Percentiles rank a stretch among this genome's conserved stretches.
These are phyloP conservation scores for Sparassis latifolia DNA, from an alignment of 1,284 basidiomycete species.

Conservation along the genomic window DNA sequence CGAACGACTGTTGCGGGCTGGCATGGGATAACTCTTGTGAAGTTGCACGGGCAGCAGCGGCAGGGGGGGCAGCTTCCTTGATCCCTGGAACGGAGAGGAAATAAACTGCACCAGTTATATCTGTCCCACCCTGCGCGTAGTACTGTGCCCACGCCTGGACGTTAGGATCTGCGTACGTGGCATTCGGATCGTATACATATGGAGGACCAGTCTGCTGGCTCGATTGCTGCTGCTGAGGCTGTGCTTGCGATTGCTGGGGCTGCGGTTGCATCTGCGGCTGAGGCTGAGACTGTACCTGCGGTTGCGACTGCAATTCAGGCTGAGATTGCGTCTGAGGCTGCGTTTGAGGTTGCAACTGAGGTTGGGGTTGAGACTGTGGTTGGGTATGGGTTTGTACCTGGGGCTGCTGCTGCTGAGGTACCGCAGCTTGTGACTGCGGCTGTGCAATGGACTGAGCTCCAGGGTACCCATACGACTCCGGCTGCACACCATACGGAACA, in stretches of 20 bases:
- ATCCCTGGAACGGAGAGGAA: constrained; percentile 70
- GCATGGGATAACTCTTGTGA: constrained; percentile 9
- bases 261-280: constrained; percentile 10
- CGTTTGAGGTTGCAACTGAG: constrained; percentile 18
- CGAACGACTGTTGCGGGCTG: not conserved
- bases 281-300: constrained; percentile 17
- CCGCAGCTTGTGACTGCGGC: not conserved
- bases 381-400: constrained; percentile 23
- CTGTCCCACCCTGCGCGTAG: constrained; percentile 68
- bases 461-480: constrained; percentile 13
- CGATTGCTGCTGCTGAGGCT: constrained; percentile 13
- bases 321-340: constrained; percentile 15
- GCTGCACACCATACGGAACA: constrained; percentile 11
- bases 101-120: constrained; percentile 65
- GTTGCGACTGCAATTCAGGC: constrained; percentile 20
- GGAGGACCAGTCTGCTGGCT: constrained; percentile 44
- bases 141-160: constrained; percentile 79
- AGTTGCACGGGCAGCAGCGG: constrained; percentile 7
- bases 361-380: constrained; percentile 16
- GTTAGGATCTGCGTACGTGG: constrained; percentile 62
- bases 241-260: constrained; percentile 14
- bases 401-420: constrained; percentile 4
- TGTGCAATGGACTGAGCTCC: constrained; percentile 8
- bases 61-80: constrained; percentile 32
- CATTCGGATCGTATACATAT: constrained; percentile 60